Evolutionary conservation across 257 asterid genomes (phyloP).

Genomic region (Solanum tarapatanum): DNA sequence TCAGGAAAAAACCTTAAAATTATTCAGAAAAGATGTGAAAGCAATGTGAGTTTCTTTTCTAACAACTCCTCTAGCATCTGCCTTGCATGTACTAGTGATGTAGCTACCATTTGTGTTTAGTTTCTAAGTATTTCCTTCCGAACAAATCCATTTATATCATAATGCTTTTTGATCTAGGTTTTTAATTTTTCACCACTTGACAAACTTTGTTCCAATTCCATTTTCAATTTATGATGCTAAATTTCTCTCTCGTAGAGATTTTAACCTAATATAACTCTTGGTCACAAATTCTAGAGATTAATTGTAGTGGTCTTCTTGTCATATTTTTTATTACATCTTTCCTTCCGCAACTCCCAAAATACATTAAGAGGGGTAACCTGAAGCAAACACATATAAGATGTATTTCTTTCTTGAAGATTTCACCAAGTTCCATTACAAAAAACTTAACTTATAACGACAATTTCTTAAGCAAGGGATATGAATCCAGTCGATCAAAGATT

Average conservation of each 20-base stretch:
- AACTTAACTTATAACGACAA: too few species aligned
- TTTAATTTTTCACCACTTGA: not conserved
- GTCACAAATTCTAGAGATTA: not conserved
- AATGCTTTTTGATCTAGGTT: not conserved
- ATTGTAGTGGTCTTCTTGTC: not conserved
- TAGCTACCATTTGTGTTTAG: too few species aligned
- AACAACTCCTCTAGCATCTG: not conserved
- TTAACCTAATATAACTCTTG: not conserved
- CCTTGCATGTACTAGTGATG: too few species aligned
- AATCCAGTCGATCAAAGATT: too few species aligned
- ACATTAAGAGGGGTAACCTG: not conserved
- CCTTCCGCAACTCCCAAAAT: not conserved
- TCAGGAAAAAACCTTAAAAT: too few species aligned
- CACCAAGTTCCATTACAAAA: not conserved
- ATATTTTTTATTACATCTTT: too few species aligned
- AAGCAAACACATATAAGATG: not conserved
- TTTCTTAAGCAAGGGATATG: too few species aligned
- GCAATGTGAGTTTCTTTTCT: not conserved
- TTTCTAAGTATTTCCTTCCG: too few species aligned
- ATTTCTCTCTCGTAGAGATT: not conserved
- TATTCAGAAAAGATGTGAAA: too few species aligned
- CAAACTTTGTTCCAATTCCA: not conserved
- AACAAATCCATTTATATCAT: not conserved
- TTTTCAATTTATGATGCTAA: not conserved
- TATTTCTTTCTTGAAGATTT: not conserved